These are phyloP conservation scores for Colletotrichum tamarilloi DNA, from an alignment of 2,329 filamentous ascomycete species.

Conservation along the genomic window DNA sequence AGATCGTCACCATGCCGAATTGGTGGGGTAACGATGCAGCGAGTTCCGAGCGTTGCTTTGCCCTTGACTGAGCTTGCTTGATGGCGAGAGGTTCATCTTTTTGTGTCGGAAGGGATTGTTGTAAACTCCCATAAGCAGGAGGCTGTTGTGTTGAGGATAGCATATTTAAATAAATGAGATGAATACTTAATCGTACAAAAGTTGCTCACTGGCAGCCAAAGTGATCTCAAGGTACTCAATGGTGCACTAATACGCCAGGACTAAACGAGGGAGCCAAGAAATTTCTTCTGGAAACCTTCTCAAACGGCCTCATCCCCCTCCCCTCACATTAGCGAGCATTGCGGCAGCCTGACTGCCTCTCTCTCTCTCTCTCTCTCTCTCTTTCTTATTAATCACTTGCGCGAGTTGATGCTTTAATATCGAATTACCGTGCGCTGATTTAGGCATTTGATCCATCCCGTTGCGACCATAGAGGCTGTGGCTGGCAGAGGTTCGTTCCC, in stretches of 20 bases:
- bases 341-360: neutral
- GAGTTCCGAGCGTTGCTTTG: slow-evolving; percentile 69
- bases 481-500: neutral
- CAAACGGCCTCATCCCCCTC: slow-evolving; percentile 18
- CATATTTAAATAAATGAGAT: neutral
- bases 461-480: neutral
- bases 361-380: neutral
- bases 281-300: slow-evolving; percentile 21
- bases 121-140: neutral
- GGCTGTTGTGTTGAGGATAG: neutral
- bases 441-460: neutral
- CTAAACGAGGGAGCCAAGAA: neutral
- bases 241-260: neutral
- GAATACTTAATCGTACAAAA: neutral
- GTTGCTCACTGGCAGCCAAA: neutral
- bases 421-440: neutral
- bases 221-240: slow-evolving; percentile 10
- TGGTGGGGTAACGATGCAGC: slow-evolving; percentile 72
- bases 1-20: slow-evolving; percentile 67
- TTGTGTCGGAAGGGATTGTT: neutral
- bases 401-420: neutral
- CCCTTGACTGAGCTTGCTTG: slow-evolving; percentile 43
- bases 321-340: neutral
- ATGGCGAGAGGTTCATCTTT: too few species aligned
- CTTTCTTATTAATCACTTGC: neutral